Evolutionary conservation across 495 filamentous ascomycete genomes (phyloP).

Genomic region (Penicillium cosmopolitanum): DNA sequence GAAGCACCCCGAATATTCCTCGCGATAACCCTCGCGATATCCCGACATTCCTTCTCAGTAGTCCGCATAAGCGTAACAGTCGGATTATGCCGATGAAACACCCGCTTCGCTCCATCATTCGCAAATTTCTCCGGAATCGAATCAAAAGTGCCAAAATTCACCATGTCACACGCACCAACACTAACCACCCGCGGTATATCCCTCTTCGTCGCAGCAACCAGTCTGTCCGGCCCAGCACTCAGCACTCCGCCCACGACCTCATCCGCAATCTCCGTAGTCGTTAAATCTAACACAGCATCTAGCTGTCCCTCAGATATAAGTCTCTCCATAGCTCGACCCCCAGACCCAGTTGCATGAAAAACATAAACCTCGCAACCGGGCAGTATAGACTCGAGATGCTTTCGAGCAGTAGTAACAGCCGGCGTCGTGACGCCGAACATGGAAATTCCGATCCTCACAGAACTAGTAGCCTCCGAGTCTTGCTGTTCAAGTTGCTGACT

Average conservation of each 20-base stretch:
- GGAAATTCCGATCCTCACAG: constrained; percentile 60
- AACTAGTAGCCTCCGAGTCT: constrained; percentile 12
- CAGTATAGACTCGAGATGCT: constrained; percentile 42
- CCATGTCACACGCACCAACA: constrained; percentile 69
- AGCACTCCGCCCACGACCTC: constrained; percentile 64
- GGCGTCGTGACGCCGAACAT: constrained; percentile 80
- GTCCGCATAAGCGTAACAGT: constrained; percentile 68
- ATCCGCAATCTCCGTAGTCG: constrained; percentile 70
- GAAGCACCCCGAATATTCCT: constrained; percentile 47
- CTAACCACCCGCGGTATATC: constrained; percentile 66
- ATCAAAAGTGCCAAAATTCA: constrained; percentile 62
- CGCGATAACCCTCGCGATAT: constrained; percentile 57
- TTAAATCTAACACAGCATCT: constrained; percentile 68
- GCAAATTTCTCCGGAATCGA: constrained; percentile 56
- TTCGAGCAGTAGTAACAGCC: constrained; percentile 52
- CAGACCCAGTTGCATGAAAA: constrained; percentile 71
- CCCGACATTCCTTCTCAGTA: constrained; percentile 52
- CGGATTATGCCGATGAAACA: constrained; percentile 64
- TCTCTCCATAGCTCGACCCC: constrained; percentile 69
- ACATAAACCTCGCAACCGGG: constrained; percentile 58
- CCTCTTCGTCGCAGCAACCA: constrained; percentile 54
- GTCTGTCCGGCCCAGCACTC: constrained; percentile 54
- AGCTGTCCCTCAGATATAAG: constrained; percentile 55
- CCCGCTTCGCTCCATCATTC: constrained; percentile 24
- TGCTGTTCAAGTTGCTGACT: neutral